phyloP scores from a whole-genome alignment of 2,329 filamentous ascomycete species.

The Aspergillus uvarum region DNA sequence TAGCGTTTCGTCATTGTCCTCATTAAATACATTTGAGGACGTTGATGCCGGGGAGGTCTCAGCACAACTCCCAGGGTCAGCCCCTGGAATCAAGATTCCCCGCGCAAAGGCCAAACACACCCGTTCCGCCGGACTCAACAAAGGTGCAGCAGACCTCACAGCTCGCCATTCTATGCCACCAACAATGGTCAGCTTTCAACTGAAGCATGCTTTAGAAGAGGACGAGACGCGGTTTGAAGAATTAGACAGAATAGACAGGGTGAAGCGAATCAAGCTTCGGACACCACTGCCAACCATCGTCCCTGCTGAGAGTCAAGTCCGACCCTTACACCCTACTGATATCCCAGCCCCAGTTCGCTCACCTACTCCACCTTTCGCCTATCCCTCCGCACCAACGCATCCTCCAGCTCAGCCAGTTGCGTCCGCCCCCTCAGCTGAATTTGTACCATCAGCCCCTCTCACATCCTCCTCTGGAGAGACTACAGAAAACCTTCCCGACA shows the following conservation, averaged over 20 bases:
- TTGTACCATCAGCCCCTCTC: background rate
- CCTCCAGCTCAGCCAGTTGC: slow-evolving; percentile 11
- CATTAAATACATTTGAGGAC: slow-evolving; percentile 37
- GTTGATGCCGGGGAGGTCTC: slow-evolving; percentile 29
- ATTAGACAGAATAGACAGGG: slow-evolving; percentile 1
- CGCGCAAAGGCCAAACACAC: slow-evolving; percentile 24
- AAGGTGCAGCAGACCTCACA: slow-evolving; percentile 20
- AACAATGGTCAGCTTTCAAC: slow-evolving; percentile 26
- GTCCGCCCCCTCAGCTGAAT: background rate
- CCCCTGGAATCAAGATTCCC: slow-evolving; percentile 16
- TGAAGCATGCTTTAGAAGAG: slow-evolving; percentile 31
- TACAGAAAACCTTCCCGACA: slow-evolving; percentile 18
- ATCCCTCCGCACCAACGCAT: background rate
- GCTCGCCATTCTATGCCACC: slow-evolving; percentile 20
- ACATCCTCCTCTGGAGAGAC: slow-evolving; percentile 12
- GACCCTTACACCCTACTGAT: slow-evolving; percentile 20
- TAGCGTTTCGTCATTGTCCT: slow-evolving; percentile 41
- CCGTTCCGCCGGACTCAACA: slow-evolving; percentile 28
- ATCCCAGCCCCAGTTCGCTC: slow-evolving; percentile 5
- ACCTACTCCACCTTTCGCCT: background rate
- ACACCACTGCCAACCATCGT: slow-evolving; percentile 22
- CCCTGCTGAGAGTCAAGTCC: slow-evolving; percentile 27
- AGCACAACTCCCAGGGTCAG: slow-evolving; percentile 17
- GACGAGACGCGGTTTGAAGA: slow-evolving; percentile 28
- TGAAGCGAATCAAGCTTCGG: slow-evolving; percentile 29